phyloP scores from a whole-genome alignment of 345 rosid genomes.

The Aurinia saxatilis region DNA sequence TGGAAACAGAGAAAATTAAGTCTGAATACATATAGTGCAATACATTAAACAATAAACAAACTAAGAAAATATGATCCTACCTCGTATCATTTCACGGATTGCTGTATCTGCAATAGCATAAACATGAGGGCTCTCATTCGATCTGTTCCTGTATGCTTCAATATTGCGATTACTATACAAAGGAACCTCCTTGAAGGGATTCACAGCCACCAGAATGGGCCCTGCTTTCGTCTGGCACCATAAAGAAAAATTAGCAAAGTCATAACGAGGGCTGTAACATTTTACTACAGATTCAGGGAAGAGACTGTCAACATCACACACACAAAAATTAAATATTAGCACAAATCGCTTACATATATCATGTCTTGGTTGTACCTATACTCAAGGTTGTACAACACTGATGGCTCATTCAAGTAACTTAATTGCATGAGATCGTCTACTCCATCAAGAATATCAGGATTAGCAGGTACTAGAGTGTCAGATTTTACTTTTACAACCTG shows the following conservation, averaged over 20 bases:
- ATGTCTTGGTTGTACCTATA: conserved; percentile 63
- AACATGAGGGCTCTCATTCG: conserved; percentile 63
- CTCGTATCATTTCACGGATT: conserved; percentile 83
- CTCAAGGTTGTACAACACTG: conserved; percentile 78
- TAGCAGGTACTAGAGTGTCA: conserved; percentile 69
- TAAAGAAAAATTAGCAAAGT: conserved; percentile 9
- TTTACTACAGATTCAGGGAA: conserved; percentile 3
- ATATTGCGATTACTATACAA: conserved; percentile 52
- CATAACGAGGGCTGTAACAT: neutral
- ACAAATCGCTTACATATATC: conserved; percentile 63
- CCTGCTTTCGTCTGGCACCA: conserved; percentile 78
- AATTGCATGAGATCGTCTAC: conserved; percentile 84
- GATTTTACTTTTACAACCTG: conserved; percentile 66
- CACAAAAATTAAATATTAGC: neutral
- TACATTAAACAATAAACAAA: neutral
- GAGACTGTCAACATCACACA: conserved; percentile 1
- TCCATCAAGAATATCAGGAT: conserved; percentile 81
- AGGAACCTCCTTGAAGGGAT: conserved; percentile 69
- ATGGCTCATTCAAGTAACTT: conserved; percentile 91
- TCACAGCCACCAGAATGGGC: conserved; percentile 73
- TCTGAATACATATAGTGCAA: neutral
- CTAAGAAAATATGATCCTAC: conserved; percentile 32
- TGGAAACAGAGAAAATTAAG: conserved; percentile 23
- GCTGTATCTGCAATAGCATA: conserved; percentile 71
- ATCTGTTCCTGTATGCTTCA: conserved; percentile 46